A percentile compares a stretch with the other conserved stretches of the same genome.
Conservation (phyloP, 2,329 filamentous ascomycete species). For the Dactylonectria estremocensis region DNA sequence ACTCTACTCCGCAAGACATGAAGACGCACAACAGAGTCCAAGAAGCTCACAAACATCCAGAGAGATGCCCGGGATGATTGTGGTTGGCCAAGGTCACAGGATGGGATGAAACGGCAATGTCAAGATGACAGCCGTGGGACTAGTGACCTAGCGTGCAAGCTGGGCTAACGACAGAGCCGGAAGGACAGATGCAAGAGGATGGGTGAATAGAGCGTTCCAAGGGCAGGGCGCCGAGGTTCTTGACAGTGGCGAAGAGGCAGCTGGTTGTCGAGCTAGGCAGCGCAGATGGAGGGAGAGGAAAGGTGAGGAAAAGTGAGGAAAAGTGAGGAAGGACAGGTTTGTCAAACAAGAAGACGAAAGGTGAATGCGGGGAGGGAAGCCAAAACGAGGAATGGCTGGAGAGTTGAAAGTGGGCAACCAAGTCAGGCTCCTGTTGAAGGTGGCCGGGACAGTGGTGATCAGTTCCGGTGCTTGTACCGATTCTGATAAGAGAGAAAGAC, state of each 20-base stretch:
- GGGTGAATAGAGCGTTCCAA: background rate
- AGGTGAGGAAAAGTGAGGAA: slow-evolving; percentile 5
- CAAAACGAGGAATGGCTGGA: slow-evolving; percentile 15
- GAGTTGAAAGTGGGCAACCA: slow-evolving; percentile 23
- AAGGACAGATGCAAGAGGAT: background rate
- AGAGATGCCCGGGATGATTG: background rate
- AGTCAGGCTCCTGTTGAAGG: slow-evolving; percentile 2
- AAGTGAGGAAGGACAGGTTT: slow-evolving; percentile 8
- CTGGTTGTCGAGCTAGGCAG: background rate
- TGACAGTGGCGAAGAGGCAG: slow-evolving; percentile 9
- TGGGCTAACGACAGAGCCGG: background rate
- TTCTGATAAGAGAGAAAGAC: background rate
- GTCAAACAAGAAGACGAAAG: slow-evolving; percentile 13
- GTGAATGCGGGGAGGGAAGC: slow-evolving; percentile 18
- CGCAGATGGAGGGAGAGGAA: slow-evolving; percentile 6
- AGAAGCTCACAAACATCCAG: background rate
- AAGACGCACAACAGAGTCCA: slow-evolving; percentile 11
- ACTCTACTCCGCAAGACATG: background rate
- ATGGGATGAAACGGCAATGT: slow-evolving; percentile 6
- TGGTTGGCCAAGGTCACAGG: slow-evolving; percentile 2
- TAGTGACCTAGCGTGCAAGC: background rate
- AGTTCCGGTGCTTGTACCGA: background rate
- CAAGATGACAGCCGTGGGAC: background rate
- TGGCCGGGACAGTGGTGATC: background rate
- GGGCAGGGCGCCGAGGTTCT: background rate